phyloP scores from a whole-genome alignment of 1,139 yeast genomes.

The Lodderomyces metapsilosis region DNA sequence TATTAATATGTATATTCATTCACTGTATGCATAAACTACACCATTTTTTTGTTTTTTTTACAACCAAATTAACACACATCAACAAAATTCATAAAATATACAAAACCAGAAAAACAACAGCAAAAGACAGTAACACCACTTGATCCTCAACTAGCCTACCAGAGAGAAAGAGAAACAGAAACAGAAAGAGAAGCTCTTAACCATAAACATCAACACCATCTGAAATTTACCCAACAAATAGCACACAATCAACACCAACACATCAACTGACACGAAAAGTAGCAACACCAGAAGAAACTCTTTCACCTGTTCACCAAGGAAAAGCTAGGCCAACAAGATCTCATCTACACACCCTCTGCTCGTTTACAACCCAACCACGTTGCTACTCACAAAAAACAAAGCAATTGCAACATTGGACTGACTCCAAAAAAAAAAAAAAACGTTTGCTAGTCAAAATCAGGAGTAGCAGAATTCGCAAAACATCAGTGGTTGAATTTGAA shows the following conservation, averaged over 20 bases:
- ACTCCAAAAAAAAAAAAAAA: no score
- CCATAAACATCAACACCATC: background rate
- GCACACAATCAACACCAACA: background rate
- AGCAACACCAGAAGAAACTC: background rate
- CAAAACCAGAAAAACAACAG: background rate
- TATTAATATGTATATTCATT: no score
- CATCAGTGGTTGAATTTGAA: no score
- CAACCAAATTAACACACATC: background rate
- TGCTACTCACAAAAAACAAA: background rate
- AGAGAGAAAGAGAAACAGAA: no score
- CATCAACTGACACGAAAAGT: no score
- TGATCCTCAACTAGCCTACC: no score
- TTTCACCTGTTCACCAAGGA: background rate
- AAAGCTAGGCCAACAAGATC: background rate
- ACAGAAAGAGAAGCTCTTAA: background rate
- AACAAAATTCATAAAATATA: no score
- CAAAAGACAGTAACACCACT: no score
- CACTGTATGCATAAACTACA: no score
- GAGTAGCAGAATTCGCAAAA: background rate
- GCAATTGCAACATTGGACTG: conserved; percentile 1
- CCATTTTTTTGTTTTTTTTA: no score
- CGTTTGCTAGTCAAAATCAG: background rate
- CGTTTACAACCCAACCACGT: background rate
- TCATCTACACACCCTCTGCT: background rate
- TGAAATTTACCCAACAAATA: background rate